These are phyloP conservation scores for Picochlorum sp. DNA, from an alignment of 139 green algal species.

Conservation along the genomic window DNA sequence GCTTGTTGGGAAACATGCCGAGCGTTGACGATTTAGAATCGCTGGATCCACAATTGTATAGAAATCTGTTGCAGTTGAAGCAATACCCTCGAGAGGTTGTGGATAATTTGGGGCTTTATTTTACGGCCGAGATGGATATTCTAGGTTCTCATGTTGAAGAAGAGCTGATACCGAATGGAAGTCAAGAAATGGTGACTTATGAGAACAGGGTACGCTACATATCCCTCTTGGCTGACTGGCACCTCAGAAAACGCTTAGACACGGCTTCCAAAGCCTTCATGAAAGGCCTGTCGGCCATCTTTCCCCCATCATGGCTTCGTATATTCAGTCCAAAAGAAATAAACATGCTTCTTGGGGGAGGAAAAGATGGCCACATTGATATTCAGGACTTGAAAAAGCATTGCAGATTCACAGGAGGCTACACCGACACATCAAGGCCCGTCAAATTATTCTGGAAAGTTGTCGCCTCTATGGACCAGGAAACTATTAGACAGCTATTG, in stretches of 20 bases:
- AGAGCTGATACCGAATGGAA: constrained; percentile 55
- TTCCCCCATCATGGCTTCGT: constrained; percentile 44
- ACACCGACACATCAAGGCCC: constrained; percentile 41
- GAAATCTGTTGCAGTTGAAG: constrained; percentile 41
- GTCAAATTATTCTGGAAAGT: constrained; percentile 82
- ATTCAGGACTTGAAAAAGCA: constrained; percentile 66
- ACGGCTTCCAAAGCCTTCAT: constrained; percentile 56
- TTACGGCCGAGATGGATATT: constrained; percentile 54
- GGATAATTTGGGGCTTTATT: constrained; percentile 66
- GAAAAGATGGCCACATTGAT: constrained; percentile 44
- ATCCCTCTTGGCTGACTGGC: constrained; percentile 70
- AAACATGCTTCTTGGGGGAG: constrained; percentile 63
- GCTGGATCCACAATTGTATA: constrained; percentile 56
- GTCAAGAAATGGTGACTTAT: constrained; percentile 51
- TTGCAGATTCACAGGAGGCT: constrained; percentile 52
- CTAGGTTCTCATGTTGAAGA: constrained; percentile 42
- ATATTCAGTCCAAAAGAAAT: constrained; percentile 84
- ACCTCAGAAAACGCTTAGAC: constrained; percentile 62
- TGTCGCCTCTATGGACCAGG: constrained; percentile 35
- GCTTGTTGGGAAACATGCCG: constrained; percentile 45
- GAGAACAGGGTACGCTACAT: constrained; percentile 72
- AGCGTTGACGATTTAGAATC: constrained; percentile 61
- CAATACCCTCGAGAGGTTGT: constrained; percentile 41
- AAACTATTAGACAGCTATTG: constrained; percentile 53
- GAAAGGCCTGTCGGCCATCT: constrained; percentile 38